Evolutionary conservation across 2,329 filamentous ascomycete species (phyloP).

Genomic region (Claviceps digitariae): DNA sequence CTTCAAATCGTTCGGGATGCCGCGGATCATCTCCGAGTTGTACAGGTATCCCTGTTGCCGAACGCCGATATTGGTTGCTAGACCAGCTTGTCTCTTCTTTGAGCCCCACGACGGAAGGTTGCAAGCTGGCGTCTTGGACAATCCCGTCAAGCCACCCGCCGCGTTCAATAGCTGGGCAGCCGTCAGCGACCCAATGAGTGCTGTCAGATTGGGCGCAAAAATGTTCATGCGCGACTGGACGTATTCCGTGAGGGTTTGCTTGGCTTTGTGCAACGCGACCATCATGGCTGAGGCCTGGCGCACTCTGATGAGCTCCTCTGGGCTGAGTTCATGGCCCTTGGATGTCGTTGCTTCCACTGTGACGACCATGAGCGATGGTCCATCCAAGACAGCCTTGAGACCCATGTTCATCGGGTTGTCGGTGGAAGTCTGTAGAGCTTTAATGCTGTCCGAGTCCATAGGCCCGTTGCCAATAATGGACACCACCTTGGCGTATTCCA

Average conservation of each 20-base stretch:
- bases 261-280: constrained; percentile 74
- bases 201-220: constrained; percentile 88
- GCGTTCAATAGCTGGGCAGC: constrained; percentile 95
- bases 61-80: constrained; percentile 85
- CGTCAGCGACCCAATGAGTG: constrained; percentile 79
- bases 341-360: constrained; percentile 89
- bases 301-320: constrained; percentile 62
- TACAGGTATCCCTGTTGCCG: constrained; percentile 89
- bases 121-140: constrained; percentile 86
- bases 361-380: constrained; percentile 87
- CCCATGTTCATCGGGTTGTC: constrained; percentile 66
- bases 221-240: constrained; percentile 95
- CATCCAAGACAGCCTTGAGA: constrained; percentile 70
- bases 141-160: constrained; percentile 72
- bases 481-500: constrained; percentile 93
- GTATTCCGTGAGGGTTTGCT: constrained; percentile 77
- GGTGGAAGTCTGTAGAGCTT: constrained; percentile 58
- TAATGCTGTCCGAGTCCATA: constrained; percentile 69
- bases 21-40: constrained; percentile 76
- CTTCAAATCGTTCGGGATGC: constrained; percentile 75
- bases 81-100: constrained; percentile 70
- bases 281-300: constrained; percentile 75
- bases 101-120: constrained; percentile 86
- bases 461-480: constrained; percentile 87
- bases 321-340: constrained; percentile 61